These are phyloP conservation scores for Moricandia arvensis DNA, from an alignment of 345 rosid species.

Conservation along the genomic window DNA sequence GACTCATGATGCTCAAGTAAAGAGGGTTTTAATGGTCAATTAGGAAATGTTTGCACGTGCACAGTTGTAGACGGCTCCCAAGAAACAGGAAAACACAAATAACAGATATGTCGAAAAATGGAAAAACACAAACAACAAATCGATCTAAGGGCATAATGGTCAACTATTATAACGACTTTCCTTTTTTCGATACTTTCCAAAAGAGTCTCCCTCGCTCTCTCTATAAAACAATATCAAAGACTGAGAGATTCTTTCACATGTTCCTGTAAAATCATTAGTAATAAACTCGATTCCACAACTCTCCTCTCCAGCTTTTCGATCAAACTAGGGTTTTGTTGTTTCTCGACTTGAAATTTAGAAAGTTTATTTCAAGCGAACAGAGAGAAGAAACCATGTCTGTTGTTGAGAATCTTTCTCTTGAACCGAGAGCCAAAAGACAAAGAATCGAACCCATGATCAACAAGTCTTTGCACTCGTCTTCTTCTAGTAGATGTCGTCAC, in stretches of 20 bases:
- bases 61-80: neutral
- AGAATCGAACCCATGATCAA: neutral
- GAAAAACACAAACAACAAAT: neutral
- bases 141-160: neutral
- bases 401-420: neutral
- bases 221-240: neutral
- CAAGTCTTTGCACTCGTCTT: neutral
- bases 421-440: neutral
- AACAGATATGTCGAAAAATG: neutral
- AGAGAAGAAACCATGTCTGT: neutral
- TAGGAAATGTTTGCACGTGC: neutral
- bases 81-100: neutral
- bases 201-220: neutral
- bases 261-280: neutral
- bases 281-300: neutral
- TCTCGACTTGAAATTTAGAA: neutral
- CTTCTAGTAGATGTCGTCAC: conserved; percentile 12
- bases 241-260: neutral
- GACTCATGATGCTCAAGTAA: neutral
- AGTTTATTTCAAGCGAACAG: neutral
- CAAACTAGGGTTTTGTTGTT: neutral
- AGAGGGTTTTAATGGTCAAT: neutral
- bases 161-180: neutral
- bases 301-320: neutral
- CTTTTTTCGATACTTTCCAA: neutral